phyloP scores from a whole-genome alignment of 495 filamentous ascomycete genomes.

The Annulohypoxylon nitens region DNA sequence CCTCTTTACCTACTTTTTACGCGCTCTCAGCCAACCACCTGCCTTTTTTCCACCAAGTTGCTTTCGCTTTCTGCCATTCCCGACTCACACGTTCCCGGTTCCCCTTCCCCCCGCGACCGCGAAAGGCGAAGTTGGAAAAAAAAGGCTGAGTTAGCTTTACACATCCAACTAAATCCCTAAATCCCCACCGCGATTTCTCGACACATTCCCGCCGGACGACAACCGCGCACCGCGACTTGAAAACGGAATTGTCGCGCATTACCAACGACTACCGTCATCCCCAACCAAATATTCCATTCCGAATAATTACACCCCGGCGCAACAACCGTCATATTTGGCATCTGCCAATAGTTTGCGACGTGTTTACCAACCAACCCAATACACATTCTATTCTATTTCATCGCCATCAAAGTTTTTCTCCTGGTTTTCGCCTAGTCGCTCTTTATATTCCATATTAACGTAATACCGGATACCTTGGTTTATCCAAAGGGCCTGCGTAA shows the following conservation, averaged over 20 bases:
- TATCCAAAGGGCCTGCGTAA: conserved; percentile 29
- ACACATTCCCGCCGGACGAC: conserved; percentile 24
- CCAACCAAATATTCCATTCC: conserved; percentile 44
- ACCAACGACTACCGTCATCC: conserved; percentile 37
- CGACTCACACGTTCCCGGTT: conserved; percentile 29
- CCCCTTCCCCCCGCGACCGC: conserved; percentile 35
- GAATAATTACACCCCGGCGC: conserved; percentile 52
- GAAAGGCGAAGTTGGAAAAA: conserved; percentile 44
- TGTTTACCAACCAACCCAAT: conserved; percentile 43
- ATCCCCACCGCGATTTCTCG: conserved; percentile 45
- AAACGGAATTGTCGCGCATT: conserved; percentile 42
- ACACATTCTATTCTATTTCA: conserved; percentile 24
- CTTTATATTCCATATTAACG: conserved; percentile 13
- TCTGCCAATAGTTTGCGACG: conserved; percentile 48
- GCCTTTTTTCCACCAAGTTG: conserved; percentile 30
- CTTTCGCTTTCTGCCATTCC: conserved; percentile 25
- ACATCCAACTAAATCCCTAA: conserved; percentile 36
- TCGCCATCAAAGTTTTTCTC: conserved; percentile 23
- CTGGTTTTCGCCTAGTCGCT: conserved; percentile 44
- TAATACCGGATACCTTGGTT: conserved; percentile 31
- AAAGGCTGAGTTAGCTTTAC: conserved; percentile 22
- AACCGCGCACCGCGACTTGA: conserved; percentile 46
- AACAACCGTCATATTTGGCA: conserved; percentile 38
- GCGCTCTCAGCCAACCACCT: conserved; percentile 46
- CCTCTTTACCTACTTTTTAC: conserved; percentile 44